These are phyloP conservation scores for Hibiscus tridactylites DNA, from an alignment of 345 rosid genomes.

Conservation along the genomic window DNA sequence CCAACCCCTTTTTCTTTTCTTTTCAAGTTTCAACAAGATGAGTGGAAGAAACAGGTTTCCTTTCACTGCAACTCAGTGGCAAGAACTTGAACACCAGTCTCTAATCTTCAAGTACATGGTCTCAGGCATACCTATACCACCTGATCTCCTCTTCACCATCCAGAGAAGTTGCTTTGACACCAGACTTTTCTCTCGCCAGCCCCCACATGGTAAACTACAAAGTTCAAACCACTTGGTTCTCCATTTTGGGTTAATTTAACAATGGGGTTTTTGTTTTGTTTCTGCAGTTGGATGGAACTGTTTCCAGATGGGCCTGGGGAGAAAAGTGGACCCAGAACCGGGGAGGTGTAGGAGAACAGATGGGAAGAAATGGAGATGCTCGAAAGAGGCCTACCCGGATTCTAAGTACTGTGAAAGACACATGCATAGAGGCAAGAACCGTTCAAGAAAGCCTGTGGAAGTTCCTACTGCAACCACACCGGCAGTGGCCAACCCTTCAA, in stretches of 20 bases:
- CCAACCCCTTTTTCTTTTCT: no score
- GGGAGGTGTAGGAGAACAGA: slow-evolving; percentile 81
- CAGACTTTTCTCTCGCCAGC: slow-evolving; percentile 29
- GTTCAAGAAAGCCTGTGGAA: slow-evolving; percentile 95
- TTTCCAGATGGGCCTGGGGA: slow-evolving; percentile 32
- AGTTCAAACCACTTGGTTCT: no score
- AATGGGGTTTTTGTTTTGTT: no score
- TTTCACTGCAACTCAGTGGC: slow-evolving; percentile 59
- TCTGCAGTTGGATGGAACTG: slow-evolving; percentile 14
- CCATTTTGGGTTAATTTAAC: no score
- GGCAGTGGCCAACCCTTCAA: no score
- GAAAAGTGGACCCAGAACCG: slow-evolving; percentile 75
- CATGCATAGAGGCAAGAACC: slow-evolving; percentile 95
- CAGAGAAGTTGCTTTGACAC: slow-evolving; percentile 32
- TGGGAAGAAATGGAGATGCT: slow-evolving; percentile 95
- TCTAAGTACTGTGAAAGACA: slow-evolving; percentile 92
- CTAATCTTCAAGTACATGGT: slow-evolving; percentile 68
- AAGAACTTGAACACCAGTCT: slow-evolving; percentile 88
- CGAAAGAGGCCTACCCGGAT: slow-evolving; percentile 69
- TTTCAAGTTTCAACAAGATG: neutral
- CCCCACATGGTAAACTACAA: slow-evolving; percentile 16
- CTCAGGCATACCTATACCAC: slow-evolving; percentile 63
- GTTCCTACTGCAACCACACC: neutral
- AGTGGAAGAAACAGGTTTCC: slow-evolving; percentile 12
- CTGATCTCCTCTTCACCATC: slow-evolving; percentile 55